Base-by-base conservation (phyloP, 345 rosid genomes). In the Brassica incana region DNA sequence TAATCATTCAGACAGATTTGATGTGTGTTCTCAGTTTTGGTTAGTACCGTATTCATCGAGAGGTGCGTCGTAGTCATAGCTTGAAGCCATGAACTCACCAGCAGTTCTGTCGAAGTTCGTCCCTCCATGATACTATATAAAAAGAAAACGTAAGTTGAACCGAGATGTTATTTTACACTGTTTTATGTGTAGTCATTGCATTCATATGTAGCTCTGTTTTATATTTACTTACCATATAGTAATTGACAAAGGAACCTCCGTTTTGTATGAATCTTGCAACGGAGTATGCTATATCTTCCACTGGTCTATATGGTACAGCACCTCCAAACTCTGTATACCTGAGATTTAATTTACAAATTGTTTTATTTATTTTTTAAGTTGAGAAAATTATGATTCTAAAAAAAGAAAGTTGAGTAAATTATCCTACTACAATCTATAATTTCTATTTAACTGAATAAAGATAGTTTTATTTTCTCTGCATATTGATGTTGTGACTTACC, bases 11-110 rank as follows among this genome's bases (percentile, higher is more conserved):
- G 4, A 59, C 5, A 67, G 0, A 60, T 6, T 45, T 11, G 0
- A 6, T 23, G 27, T 58, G 3, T 32, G 58, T 16, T 69, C 50
- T 12, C 30, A 6, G 67, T 11, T 76, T 70, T 61, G 69, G 16
- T 30, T 81, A 52, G 54, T 80, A 95, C 99, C 99, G 45, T 80
- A 95, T 88, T 95, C 98, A 84, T 95, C 99, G 8, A 95, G 80
- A 74, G 98, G 99, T 84, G 97, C 99, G 65, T 92, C 99, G 52
- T 95, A 95, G 72, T 95, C 99, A 70, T 95, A 93, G 85, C 97
- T 95, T 69, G 99, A 89, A 45, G 99, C 91, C 82, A 95, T 90
- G 86, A 91, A 95, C 78, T 97, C 99, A 45, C 98, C 97, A 16
- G 99, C 90, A 27, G 99, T 95, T 76, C 98, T 79, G 58, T 87